phyloP scores from a whole-genome alignment of 805 yeast genomes.

The Maudiozyma serrabonitensis region DNA sequence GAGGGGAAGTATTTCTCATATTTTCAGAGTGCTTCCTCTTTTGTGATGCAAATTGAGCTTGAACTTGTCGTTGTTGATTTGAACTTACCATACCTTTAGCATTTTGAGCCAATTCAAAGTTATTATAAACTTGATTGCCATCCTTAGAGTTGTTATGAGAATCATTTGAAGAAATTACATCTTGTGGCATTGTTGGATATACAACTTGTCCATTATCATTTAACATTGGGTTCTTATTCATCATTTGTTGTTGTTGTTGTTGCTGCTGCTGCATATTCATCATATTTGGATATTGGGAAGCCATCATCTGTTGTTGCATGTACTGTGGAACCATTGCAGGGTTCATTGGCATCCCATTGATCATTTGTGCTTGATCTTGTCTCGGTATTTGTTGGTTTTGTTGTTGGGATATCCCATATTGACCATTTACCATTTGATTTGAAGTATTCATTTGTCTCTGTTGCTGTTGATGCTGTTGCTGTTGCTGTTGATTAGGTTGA shows the following conservation, averaged over 20 bases:
- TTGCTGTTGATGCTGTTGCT: slow-evolving; percentile 1
- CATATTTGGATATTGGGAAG: background rate
- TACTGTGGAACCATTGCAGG: background rate
- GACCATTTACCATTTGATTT: background rate
- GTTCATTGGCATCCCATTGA: background rate
- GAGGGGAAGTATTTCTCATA: background rate
- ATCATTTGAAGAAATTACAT: background rate
- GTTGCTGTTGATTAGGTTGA: background rate
- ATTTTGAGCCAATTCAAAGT: background rate
- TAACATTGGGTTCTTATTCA: background rate
- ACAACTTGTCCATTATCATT: background rate
- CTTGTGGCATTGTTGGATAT: background rate
- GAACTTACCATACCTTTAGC: background rate
- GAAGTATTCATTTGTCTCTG: background rate
- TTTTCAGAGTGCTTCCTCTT: slow-evolving; percentile 1
- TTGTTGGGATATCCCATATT: slow-evolving; percentile 1
- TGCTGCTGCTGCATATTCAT: background rate
- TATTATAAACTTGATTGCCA: background rate
- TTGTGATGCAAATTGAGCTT: background rate
- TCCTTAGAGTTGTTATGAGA: background rate
- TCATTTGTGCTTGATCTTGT: background rate
- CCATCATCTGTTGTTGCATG: slow-evolving; percentile 3
- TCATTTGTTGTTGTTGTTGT: slow-evolving; percentile 1
- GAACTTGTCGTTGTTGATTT: background rate
- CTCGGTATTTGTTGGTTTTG: background rate